Percentiles rank a stretch among this genome's conserved stretches.
phyloP scores from a whole-genome alignment of 2,329 filamentous ascomycete genomes.

The Epichloe hybrida region DNA sequence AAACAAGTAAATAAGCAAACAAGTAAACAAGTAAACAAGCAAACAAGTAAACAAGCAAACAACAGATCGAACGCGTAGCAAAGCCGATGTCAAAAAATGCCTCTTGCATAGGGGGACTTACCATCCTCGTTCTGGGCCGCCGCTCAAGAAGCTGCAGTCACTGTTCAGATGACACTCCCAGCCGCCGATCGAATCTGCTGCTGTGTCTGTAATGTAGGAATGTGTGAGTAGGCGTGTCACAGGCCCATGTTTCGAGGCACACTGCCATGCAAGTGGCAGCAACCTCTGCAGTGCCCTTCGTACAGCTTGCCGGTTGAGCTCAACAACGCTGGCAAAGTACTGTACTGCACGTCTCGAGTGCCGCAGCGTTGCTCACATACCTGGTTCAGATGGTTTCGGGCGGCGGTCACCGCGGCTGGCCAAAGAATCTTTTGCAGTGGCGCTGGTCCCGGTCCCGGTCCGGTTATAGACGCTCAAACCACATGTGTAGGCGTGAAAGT shows the following conservation, averaged over 20 bases:
- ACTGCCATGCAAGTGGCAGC: not conserved
- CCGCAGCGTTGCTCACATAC: not conserved
- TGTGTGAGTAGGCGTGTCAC: not conserved
- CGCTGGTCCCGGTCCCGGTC: conserved; percentile 4
- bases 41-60: not conserved
- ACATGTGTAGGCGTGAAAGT: conserved; percentile 78
- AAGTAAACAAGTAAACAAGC: too few relatives aligned
- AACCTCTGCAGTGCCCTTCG: not conserved
- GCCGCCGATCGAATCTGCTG: conserved; percentile 37
- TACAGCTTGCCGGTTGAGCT: not conserved
- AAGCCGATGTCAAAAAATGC: not conserved
- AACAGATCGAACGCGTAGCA: not conserved
- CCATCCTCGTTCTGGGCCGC: conserved; percentile 82
- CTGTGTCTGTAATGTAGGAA: conserved; percentile 4
- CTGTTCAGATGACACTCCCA: conserved; percentile 75
- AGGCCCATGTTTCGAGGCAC: not conserved
- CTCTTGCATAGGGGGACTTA: conserved; percentile 26
- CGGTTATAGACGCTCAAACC: conserved; percentile 54
- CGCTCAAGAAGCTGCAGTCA: conserved; percentile 68
- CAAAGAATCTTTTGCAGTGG: not conserved
- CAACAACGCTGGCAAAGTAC: not conserved
- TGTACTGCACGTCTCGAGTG: not conserved
- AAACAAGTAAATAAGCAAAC: too few relatives aligned
- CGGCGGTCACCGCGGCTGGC: conserved; percentile 2
- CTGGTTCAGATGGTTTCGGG: not conserved